Evolutionary conservation across 768 basidiomycete genomes (phyloP).

Genomic region (Suillus plorans): DNA sequence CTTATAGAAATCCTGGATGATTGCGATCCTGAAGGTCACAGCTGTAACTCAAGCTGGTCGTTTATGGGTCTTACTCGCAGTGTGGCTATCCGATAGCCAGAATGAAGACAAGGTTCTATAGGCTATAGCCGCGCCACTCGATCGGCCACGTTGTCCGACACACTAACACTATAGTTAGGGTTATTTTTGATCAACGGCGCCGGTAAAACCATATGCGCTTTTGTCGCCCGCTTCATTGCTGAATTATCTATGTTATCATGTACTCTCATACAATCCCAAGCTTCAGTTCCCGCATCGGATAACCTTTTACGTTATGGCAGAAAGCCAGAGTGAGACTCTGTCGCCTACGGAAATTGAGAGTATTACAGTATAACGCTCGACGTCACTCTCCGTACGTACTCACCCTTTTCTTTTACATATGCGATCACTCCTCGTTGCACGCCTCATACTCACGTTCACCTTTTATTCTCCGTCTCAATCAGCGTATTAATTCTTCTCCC

Average conservation of each 20-base stretch:
- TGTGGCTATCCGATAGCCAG: not conserved
- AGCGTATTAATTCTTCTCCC: too few species aligned
- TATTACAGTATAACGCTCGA: too few species aligned
- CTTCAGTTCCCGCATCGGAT: not conserved
- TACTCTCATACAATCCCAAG: not conserved
- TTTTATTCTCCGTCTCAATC: too few species aligned
- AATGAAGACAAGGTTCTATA: not conserved
- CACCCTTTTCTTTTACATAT: too few species aligned
- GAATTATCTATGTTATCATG: not conserved
- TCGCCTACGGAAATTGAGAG: not conserved
- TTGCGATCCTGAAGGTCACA: not conserved
- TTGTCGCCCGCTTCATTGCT: not conserved
- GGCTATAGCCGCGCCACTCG: not conserved
- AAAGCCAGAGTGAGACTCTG: constrained; percentile 6
- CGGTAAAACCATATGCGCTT: not conserved
- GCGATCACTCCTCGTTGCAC: too few species aligned
- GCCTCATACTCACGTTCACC: too few species aligned
- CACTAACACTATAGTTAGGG: not conserved
- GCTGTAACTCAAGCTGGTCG: not conserved
- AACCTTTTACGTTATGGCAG: constrained; percentile 3
- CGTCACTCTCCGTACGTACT: too few species aligned
- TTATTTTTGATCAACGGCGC: not conserved
- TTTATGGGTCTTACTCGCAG: not conserved
- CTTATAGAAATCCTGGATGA: not conserved
- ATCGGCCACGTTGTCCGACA: not conserved